A percentile compares a stretch with the other conserved stretches of the same genome.
Conservation (phyloP, 345 rosid genomes). For the Barbarea vulgaris region DNA sequence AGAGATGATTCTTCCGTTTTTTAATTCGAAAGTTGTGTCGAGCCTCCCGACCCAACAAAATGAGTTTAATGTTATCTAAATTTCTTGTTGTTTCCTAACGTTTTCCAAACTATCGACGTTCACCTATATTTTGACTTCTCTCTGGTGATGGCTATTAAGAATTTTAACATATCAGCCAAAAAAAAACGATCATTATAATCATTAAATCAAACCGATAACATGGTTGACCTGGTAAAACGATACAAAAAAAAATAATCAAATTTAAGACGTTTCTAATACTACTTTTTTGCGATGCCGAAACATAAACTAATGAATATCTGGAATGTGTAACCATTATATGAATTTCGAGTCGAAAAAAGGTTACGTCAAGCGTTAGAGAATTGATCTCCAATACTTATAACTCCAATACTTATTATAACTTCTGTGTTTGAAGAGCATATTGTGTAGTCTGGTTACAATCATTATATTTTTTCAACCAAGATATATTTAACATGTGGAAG, state of each 20-base stretch:
- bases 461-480: not conserved
- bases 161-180: not conserved
- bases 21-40: not conserved
- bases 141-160: not conserved
- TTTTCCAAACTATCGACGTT: not conserved
- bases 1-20: not conserved
- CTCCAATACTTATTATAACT: not conserved
- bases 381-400: not conserved
- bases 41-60: not conserved
- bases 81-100: not conserved
- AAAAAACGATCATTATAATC: not conserved
- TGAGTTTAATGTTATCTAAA: not conserved
- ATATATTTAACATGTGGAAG: not conserved
- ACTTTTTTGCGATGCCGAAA: not conserved
- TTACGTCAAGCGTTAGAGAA: not conserved
- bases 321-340: not conserved
- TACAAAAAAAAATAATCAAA: not conserved
- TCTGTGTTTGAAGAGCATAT: not conserved
- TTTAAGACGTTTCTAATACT: not conserved
- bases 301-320: not conserved
- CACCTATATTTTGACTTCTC: not conserved
- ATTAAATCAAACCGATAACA: not conserved
- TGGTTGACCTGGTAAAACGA: not conserved
- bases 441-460: not conserved
- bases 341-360: not conserved